These are phyloP conservation scores for Chlamydomonas sp. DNA, from an alignment of 139 green algal species.

Conservation along the genomic window DNA sequence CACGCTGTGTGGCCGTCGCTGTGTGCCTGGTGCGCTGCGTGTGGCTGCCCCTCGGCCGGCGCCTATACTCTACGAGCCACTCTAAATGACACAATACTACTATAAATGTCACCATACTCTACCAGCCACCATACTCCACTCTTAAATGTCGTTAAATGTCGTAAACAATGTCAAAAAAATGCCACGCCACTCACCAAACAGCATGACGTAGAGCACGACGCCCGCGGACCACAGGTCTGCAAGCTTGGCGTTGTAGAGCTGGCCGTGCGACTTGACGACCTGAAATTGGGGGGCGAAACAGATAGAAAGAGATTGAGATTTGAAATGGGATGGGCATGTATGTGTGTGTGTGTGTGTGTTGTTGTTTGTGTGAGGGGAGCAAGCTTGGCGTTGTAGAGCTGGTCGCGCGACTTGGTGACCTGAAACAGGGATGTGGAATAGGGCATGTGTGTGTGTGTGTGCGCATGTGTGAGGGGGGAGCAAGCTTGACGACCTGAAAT, in stretches of 20 bases:
- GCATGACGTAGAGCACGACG: conserved; percentile 71
- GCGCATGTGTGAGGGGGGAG: conserved; percentile 2
- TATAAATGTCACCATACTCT: neutral
- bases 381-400: neutral
- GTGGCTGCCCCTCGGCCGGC: neutral
- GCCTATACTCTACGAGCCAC: neutral
- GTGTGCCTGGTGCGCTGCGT: neutral
- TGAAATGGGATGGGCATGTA: no score
- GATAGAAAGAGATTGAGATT: neutral
- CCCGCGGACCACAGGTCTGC: conserved; percentile 42
- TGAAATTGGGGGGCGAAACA: neutral
- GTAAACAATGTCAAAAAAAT: neutral
- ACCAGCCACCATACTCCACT: no score
- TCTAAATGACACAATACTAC: neutral
- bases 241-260: neutral
- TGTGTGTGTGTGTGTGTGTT: neutral
- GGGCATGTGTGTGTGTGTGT: neutral
- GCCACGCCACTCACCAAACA: conserved; percentile 41
- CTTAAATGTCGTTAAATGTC: no score
- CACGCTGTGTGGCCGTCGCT: conserved; percentile 32
- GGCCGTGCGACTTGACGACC: neutral
- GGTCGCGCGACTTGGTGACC: neutral
- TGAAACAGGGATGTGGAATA: neutral
- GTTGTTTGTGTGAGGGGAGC: neutral
- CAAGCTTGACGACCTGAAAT: neutral